Conservation (phyloP, 2,329 filamentous ascomycete genomes). For the Aspergillus ochraceoroseus region DNA sequence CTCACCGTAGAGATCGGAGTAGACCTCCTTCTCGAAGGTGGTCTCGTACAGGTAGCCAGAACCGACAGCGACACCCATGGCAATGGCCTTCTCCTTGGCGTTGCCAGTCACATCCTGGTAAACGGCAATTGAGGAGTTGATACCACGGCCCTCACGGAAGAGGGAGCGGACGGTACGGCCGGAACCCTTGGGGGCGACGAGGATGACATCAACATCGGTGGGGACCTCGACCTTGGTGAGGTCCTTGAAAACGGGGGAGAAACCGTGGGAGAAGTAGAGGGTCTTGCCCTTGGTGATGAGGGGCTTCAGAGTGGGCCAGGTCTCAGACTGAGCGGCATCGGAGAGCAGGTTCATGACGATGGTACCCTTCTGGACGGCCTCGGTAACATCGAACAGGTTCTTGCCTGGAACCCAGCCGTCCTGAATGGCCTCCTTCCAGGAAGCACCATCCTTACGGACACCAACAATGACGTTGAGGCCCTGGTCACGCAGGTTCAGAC, state of each 20-base stretch:
- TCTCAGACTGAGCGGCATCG: slow-evolving; percentile 97
- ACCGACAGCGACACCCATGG: slow-evolving; percentile 93
- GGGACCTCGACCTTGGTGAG: slow-evolving; percentile 98
- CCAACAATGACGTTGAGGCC: slow-evolving; percentile 98
- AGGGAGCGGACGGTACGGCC: slow-evolving; percentile 97
- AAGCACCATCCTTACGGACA: slow-evolving; percentile 96
- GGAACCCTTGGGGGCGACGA: slow-evolving; percentile 97
- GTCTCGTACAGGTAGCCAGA: slow-evolving; percentile 99
- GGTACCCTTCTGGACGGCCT: slow-evolving; percentile 88
- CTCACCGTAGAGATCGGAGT: slow-evolving; percentile 99
- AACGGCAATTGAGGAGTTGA: slow-evolving; percentile 98
- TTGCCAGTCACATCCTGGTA: slow-evolving; percentile 98
- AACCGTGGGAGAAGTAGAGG: slow-evolving; percentile 99
- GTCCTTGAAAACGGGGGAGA: slow-evolving; percentile 99
- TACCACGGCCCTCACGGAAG: slow-evolving; percentile 98
- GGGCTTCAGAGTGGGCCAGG: slow-evolving; percentile 97
- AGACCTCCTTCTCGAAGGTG: slow-evolving; percentile 99
- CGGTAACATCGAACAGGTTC: slow-evolving; percentile 98
- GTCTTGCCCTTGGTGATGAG: slow-evolving; percentile 99
- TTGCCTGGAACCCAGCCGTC: slow-evolving; percentile 98
- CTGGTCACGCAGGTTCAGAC: slow-evolving; percentile 99
- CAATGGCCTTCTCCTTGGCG: slow-evolving; percentile 95
- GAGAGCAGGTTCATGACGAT: slow-evolving; percentile 99
- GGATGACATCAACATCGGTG: slow-evolving; percentile 95
- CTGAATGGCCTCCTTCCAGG: slow-evolving; percentile 94